These are phyloP conservation scores for Aspergillus pseudotamarii DNA, from an alignment of 2,329 filamentous ascomycete species.

Conservation along the genomic window DNA sequence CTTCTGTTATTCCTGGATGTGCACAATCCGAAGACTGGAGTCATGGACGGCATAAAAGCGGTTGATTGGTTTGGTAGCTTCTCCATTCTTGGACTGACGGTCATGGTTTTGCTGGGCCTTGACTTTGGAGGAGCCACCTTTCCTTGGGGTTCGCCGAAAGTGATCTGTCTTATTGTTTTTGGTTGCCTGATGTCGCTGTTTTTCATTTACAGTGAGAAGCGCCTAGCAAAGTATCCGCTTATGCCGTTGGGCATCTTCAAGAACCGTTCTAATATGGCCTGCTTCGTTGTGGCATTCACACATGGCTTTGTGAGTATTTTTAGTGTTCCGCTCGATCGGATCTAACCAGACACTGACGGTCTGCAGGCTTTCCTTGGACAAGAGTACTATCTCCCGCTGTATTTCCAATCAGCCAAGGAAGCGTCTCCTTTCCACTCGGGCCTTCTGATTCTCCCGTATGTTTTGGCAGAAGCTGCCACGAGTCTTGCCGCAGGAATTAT, in stretches of 20 bases:
- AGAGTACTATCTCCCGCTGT: conserved; percentile 73
- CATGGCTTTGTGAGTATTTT: conserved; percentile 46
- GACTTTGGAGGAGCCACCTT: conserved; percentile 58
- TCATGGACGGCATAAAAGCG: conserved; percentile 53
- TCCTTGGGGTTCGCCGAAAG: conserved; percentile 57
- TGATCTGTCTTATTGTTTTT: conserved; percentile 59
- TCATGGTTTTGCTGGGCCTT: conserved; percentile 57
- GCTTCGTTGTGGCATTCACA: conserved; percentile 53
- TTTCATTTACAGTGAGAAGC: conserved; percentile 66
- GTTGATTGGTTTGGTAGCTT: conserved; percentile 59
- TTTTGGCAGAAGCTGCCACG: conserved; percentile 48
- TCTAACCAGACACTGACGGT: background rate
- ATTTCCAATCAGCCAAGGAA: conserved; percentile 69
- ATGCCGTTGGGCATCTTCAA: conserved; percentile 67
- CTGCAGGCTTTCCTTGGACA: conserved; percentile 64
- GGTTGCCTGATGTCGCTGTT: conserved; percentile 51
- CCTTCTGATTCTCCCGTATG: conserved; percentile 63
- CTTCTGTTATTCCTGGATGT: conserved; percentile 58
- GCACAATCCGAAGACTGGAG: conserved; percentile 56
- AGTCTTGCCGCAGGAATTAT: conserved; percentile 52
- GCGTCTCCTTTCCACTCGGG: conserved; percentile 63
- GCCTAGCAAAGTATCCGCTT: conserved; percentile 66
- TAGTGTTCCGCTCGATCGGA: background rate
- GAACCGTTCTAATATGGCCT: conserved; percentile 58
- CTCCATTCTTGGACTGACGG: conserved; percentile 53